Conservation (phyloP, 331 rosid genomes). For the Prunus yedoensis region DNA sequence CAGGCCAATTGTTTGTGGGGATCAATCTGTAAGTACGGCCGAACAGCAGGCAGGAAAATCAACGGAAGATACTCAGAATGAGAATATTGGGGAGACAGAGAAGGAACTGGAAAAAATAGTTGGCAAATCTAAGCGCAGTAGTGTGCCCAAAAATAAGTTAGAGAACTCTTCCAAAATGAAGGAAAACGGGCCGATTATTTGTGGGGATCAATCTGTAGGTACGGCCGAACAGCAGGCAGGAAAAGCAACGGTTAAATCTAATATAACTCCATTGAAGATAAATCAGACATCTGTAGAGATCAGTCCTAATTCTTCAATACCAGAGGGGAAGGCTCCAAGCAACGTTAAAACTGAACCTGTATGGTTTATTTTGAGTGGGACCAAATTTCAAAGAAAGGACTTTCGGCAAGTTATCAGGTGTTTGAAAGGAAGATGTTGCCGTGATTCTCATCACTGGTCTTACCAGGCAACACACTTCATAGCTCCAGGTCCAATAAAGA, state of each 20-base stretch:
- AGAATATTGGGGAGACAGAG: slow-evolving; percentile 29
- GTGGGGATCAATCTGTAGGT: slow-evolving; percentile 28
- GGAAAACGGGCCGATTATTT: slow-evolving; percentile 58
- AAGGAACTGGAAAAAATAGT: slow-evolving; percentile 32
- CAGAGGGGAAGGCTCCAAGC: slow-evolving; percentile 27
- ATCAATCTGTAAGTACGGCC: slow-evolving; percentile 24
- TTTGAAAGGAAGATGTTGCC: slow-evolving; percentile 75
- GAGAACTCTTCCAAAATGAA: slow-evolving; percentile 40
- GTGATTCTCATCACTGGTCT: slow-evolving; percentile 94
- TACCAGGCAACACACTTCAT: slow-evolving; percentile 95
- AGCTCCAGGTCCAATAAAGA: slow-evolving; percentile 69
- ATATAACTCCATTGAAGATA: slow-evolving; percentile 26
- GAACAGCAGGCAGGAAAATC: slow-evolving; percentile 30
- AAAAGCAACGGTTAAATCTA: slow-evolving; percentile 30
- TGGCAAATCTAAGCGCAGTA: slow-evolving; percentile 31
- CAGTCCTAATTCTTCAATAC: slow-evolving; percentile 30
- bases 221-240: slow-evolving; percentile 26
- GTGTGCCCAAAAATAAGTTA: slow-evolving; percentile 27
- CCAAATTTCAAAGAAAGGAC: slow-evolving; percentile 72
- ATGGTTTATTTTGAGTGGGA: slow-evolving; percentile 74
- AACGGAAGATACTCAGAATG: slow-evolving; percentile 27
- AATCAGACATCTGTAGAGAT: slow-evolving; percentile 31
- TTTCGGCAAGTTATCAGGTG: slow-evolving; percentile 67
- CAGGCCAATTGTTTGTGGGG: slow-evolving; percentile 39
- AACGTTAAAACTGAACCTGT: slow-evolving; percentile 44